Conservation (phyloP, 108 stramenopile genomes). For the Cyclotella cryptica region DNA sequence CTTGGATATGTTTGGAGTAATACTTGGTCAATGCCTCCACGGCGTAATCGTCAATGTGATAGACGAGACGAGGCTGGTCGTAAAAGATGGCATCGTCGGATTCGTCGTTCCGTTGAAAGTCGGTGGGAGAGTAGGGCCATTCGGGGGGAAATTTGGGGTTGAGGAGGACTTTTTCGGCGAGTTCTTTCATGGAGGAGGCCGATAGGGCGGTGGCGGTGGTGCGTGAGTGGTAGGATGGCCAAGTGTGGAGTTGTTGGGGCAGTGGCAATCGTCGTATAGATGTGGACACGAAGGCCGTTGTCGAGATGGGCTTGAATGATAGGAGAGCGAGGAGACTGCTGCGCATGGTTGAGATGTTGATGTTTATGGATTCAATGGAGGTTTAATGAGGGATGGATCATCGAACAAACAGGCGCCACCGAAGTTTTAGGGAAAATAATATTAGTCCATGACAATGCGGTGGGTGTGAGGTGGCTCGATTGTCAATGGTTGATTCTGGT, state of each 20-base stretch:
- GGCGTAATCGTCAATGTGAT: constrained; percentile 87
- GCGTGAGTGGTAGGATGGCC: neutral
- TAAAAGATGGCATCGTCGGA: constrained; percentile 80
- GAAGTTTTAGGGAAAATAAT: no score
- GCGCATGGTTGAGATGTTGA: constrained; percentile 1
- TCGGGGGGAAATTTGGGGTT: constrained; percentile 81
- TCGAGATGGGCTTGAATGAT: constrained; percentile 12
- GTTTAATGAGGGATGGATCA: neutral
- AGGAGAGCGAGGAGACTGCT: constrained; percentile 20
- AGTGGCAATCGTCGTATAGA: neutral
- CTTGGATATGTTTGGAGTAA: constrained; percentile 76
- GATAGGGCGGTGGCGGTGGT: neutral
- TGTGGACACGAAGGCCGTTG: constrained; percentile 9
- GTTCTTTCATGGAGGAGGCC: constrained; percentile 37
- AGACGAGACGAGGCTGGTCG: constrained; percentile 72
- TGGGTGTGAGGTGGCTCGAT: no score
- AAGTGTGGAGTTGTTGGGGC: no score
- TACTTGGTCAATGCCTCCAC: constrained; percentile 80
- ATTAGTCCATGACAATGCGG: no score
- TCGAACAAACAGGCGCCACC: no score
- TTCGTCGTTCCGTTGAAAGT: constrained; percentile 81
- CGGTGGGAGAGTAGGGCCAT: constrained; percentile 81
- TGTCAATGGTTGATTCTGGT: no score
- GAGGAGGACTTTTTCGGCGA: constrained; percentile 55
- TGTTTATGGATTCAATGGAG: neutral